phyloP scores from a whole-genome alignment of 1,284 basidiomycete species.

The Schizophyllum amplum region DNA sequence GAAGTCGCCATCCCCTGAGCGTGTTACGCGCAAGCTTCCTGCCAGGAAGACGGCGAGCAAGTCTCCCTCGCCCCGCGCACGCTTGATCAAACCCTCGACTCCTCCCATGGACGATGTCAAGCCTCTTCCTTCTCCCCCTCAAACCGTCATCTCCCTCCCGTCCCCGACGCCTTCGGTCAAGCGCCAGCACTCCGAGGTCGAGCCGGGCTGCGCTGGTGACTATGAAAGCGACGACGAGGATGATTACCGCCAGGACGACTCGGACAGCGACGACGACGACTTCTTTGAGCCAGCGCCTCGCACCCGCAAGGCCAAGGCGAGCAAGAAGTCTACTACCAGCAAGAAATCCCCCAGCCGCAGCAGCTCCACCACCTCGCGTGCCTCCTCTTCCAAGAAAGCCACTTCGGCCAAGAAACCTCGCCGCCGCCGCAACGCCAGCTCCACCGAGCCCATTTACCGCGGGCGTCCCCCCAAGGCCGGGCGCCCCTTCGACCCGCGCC shows the following conservation, averaged over 20 bases:
- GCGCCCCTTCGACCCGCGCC: neutral
- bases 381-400: neutral
- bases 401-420: neutral
- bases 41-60: neutral
- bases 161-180: neutral
- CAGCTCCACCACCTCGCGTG: neutral
- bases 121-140: neutral
- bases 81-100: neutral
- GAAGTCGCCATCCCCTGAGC: neutral
- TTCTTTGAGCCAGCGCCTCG: neutral
- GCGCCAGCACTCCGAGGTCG: neutral
- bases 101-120: neutral
- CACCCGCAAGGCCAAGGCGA: neutral
- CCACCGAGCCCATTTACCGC: too few relatives aligned
- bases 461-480: neutral
- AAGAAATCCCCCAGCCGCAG: neutral
- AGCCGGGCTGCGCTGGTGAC: neutral
- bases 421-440: too few relatives aligned
- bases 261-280: neutral
- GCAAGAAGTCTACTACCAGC: neutral
- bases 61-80: neutral
- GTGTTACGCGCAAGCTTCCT: neutral
- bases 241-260: neutral
- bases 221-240: neutral
- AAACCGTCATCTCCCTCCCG: too few relatives aligned